A percentile compares a stretch with the other conserved stretches of the same genome.
Evolutionary conservation across 495 filamentous ascomycete species (phyloP).

Genomic region (Saxophila tyrrhenica): DNA sequence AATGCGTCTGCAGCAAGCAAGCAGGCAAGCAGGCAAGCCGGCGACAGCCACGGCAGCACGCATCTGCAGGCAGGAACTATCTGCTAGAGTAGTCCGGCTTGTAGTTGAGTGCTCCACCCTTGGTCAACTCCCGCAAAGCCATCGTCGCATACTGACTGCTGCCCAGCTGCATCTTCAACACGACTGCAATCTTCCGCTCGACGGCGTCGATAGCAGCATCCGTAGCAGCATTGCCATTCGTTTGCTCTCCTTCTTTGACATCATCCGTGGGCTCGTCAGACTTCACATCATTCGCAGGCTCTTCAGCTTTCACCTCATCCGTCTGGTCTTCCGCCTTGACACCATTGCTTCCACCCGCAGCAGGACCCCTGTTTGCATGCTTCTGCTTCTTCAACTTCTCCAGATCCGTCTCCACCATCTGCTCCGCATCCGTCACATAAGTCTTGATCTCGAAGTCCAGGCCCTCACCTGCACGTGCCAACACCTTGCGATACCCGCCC

Average conservation of each 20-base stretch:
- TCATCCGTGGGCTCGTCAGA: not conserved
- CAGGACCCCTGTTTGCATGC: constrained; percentile 23
- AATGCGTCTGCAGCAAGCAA: too few relatives aligned
- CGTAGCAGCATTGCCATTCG: too few relatives aligned
- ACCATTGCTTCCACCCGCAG: not conserved
- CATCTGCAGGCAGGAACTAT: constrained; percentile 1
- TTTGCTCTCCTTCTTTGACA: not conserved
- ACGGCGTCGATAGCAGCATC: constrained; percentile 8
- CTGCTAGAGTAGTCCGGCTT: constrained; percentile 43
- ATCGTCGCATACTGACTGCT: constrained; percentile 90
- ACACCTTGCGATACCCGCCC: constrained; percentile 73
- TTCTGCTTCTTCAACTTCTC: constrained; percentile 29
- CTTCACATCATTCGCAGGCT: not conserved
- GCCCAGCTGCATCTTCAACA: constrained; percentile 75
- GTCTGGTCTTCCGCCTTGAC: not conserved
- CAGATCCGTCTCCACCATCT: constrained; percentile 77
- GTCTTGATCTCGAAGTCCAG: constrained; percentile 51
- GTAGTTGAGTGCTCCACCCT: constrained; percentile 50
- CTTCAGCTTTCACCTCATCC: not conserved
- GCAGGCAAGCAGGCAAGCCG: too few relatives aligned
- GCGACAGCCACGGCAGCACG: not conserved
- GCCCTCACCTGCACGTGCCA: constrained; percentile 47
- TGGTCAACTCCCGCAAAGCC: constrained; percentile 79
- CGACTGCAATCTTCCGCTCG: constrained; percentile 57
- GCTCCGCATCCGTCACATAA: constrained; percentile 62